Conservation (phyloP, 73 alveolate species). For the Paramecium biaurelia region DNA sequence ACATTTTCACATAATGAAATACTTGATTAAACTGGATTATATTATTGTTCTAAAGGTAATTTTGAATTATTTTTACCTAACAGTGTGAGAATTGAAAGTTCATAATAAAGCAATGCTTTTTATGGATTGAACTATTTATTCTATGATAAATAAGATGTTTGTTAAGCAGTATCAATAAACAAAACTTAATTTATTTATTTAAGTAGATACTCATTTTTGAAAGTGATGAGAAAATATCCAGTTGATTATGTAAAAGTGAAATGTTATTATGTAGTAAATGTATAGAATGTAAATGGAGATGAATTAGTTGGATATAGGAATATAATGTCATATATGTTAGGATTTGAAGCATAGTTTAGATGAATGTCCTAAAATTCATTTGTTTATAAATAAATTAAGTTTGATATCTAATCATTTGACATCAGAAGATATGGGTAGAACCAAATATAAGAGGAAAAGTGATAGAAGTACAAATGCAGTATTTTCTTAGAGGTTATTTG, state of each 20-base stretch:
- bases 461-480: conserved; percentile 12
- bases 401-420: neutral
- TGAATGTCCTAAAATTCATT: neutral
- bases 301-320: neutral
- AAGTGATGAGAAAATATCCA: conserved; percentile 2
- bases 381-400: neutral
- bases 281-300: conserved; percentile 1
- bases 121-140: neutral
- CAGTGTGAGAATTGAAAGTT: neutral
- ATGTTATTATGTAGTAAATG: neutral
- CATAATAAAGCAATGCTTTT: neutral
- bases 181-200: neutral
- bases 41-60: neutral
- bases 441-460: neutral
- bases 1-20: neutral
- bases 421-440: neutral
- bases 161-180: neutral
- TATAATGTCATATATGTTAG: neutral
- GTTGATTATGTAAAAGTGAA: conserved; percentile 18
- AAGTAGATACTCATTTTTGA: neutral
- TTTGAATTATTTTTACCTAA: neutral
- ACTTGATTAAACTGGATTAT: neutral
- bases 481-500: neutral
- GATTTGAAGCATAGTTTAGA: neutral
- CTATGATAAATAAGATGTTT: neutral